Base-by-base conservation (phyloP, 768 basidiomycete species). In the Tulasnella calospora region DNA sequence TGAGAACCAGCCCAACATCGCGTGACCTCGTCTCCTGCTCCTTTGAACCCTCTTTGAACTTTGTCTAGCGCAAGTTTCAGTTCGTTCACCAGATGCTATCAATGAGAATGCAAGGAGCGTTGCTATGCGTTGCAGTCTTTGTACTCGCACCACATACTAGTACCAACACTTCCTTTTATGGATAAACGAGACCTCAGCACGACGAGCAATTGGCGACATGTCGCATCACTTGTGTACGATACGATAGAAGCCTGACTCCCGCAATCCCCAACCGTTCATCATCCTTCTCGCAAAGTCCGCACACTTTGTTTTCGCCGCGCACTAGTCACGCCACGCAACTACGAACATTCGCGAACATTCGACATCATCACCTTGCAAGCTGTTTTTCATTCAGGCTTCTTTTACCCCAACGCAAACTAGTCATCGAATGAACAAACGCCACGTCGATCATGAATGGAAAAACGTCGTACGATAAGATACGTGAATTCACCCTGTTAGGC, bases 41-140 rank as follows among this genome's bases (percentile, higher is more conserved):
- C 55, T 57, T 57, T 57, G n/a, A 57, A 57, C 55, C 55, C n/a
- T 67, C 61, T 67, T 67, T 33, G 30, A 67, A 67, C 61, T 27
- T 67, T 67, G 61, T 67, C 61, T 67, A 67, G 61, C 33, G 17
- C 12, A 57, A 30, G 23, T 57, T 57, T 8, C 13, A 17, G 3
- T 51, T n/a, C 51, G 19, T 17, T 51, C 51, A 13, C 3, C 15
- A 51, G 51, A 5, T 51, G 51, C 51, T 51, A 51, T 51, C 15
- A 12, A 12, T 2, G 55, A 30, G 27, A 57, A 57, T 13, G n/a
- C 3, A 57, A 57, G 17, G 9, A 30, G 3, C 3, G 23, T 23
- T 23, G 21, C 55, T 57, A 30, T 57, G 17, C 21, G 27, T 10
- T 9, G 23, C 21, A 23, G 23, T 23, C 21, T n/a, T 57, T 57